Conservation (phyloP, 1,284 basidiomycete genomes). For the Naganishia sp. region DNA sequence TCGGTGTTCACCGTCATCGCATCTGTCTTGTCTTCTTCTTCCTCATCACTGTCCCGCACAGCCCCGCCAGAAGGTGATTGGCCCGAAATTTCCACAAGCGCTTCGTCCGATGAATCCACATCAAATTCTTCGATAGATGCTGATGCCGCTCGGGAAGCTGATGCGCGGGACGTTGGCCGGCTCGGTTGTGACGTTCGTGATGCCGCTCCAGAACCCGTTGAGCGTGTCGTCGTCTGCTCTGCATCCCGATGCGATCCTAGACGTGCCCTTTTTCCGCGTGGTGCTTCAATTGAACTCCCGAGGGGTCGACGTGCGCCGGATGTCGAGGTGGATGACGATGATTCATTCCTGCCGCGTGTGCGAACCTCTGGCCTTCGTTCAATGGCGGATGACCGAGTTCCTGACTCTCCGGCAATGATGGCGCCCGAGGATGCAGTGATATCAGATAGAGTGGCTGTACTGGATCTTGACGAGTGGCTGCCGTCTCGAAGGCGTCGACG, state of each 20-base stretch:
- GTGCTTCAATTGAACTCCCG: not conserved
- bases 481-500: constrained; percentile 29
- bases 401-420: constrained; percentile 1
- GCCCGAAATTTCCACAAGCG: not conserved
- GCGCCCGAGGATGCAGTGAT: not conserved
- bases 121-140: constrained; percentile 10
- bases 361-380: not conserved
- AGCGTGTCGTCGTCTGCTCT: not conserved
- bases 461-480: constrained; percentile 21
- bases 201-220: constrained; percentile 1
- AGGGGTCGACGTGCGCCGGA: not conserved
- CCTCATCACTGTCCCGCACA: constrained; percentile 7
- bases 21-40: constrained; percentile 24
- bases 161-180: not conserved
- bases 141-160: not conserved
- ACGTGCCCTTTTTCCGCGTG: constrained; percentile 14
- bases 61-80: not conserved
- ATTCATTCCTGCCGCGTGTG: not conserved
- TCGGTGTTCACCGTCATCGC: constrained; percentile 20
- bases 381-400: not conserved
- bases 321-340: constrained; percentile 3
- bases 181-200: constrained; percentile 3
- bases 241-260: not conserved
- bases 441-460: constrained; percentile 8
- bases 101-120: constrained; percentile 9